Conservation (phyloP, 352 stramenopile genomes). For the Pythium phragmitis region DNA sequence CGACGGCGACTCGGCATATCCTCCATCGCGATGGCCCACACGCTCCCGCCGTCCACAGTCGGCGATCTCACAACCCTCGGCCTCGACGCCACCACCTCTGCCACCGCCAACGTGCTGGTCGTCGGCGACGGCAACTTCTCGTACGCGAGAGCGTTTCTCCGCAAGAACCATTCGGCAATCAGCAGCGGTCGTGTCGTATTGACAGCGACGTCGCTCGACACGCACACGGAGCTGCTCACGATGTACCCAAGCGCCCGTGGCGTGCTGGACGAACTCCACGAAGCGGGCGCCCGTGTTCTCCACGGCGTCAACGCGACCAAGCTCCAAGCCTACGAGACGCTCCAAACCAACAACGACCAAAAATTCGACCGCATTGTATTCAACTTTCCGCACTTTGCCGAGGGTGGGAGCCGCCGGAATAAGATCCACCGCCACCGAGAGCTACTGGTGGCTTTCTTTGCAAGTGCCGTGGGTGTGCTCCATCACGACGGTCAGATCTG, state of each 20-base stretch:
- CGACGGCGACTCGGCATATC: slow-evolving; percentile 12
- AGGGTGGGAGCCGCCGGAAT: slow-evolving; percentile 73
- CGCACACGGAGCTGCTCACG: slow-evolving; percentile 51
- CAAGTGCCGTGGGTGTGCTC: slow-evolving; percentile 56
- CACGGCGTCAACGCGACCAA: slow-evolving; percentile 74
- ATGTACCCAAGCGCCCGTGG: slow-evolving; percentile 69
- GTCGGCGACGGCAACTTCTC: slow-evolving; percentile 87
- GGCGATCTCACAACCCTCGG: slow-evolving; percentile 64
- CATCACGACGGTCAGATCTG: slow-evolving; percentile 61
- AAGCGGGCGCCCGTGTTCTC: slow-evolving; percentile 48
- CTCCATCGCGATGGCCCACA: neutral
- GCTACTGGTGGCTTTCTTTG: slow-evolving; percentile 76
- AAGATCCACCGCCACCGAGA: slow-evolving; percentile 84
- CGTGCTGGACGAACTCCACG: slow-evolving; percentile 57
- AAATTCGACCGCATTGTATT: slow-evolving; percentile 79
- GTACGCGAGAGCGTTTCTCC: slow-evolving; percentile 70
- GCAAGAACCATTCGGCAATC: slow-evolving; percentile 39
- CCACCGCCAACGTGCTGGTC: slow-evolving; percentile 47
- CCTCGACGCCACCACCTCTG: slow-evolving; percentile 6
- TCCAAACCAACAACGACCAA: neutral
- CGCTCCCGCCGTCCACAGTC: slow-evolving; percentile 18
- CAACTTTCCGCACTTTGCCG: slow-evolving; percentile 85
- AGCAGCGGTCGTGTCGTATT: slow-evolving; percentile 22
- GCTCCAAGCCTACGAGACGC: slow-evolving; percentile 41
- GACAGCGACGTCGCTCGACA: slow-evolving; percentile 72